Base-by-base conservation (phyloP, 257 asterid genomes). In the Parsonsia alboflavescens region DNA sequence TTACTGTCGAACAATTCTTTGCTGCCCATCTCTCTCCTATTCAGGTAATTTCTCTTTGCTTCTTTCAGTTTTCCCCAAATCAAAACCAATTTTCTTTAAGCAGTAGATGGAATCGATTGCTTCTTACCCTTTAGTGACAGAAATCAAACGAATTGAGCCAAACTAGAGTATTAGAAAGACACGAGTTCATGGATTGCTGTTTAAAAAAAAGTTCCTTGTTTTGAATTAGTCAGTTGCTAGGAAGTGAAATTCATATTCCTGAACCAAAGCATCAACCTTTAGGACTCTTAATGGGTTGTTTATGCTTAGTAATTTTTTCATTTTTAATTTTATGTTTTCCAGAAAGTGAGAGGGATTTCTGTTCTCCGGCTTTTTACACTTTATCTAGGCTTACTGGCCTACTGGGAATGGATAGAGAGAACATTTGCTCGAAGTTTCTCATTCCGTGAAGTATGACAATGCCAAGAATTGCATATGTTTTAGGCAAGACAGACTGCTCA, bases 1-100 rank as follows among this genome's bases (percentile, higher is more conserved):
- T 86, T 11, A 74, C 87, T 41, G 90, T 91, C 13, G 86, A 92
- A 1, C 90, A 90, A 53, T 90, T 94, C 89, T 92, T 92, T 56
- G 86, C 88, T 22, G 89, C 96, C 4, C 93, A 82, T 74, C 88
- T 95, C 53, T 87, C 98, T 16, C 98, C 99, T 44, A 86, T 94
- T 80, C 80, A 93, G 98, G 97, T 89, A 42, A 67, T 26, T 10
- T 57, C 26, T 45, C 49, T 68, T 0, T 44, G 53, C 53, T 5
- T 66, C 26, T 42, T 48, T 10, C 52, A 45, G 9, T 41, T 63
- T 41, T 3, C 36, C 54, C 26, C 72, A 63, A 33, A 71, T 15
- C 10, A 21, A 61, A 28, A 15, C 16, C 65, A 33, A 33, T 33
- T 33, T 33, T 33, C 39, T 33, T 33, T 33, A 33, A 33, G 39